Percentiles rank a stretch among this genome's conserved stretches.
Evolutionary conservation across 2,329 filamentous ascomycete genomes (phyloP).

Genomic region (Cyphellophora europaea): DNA sequence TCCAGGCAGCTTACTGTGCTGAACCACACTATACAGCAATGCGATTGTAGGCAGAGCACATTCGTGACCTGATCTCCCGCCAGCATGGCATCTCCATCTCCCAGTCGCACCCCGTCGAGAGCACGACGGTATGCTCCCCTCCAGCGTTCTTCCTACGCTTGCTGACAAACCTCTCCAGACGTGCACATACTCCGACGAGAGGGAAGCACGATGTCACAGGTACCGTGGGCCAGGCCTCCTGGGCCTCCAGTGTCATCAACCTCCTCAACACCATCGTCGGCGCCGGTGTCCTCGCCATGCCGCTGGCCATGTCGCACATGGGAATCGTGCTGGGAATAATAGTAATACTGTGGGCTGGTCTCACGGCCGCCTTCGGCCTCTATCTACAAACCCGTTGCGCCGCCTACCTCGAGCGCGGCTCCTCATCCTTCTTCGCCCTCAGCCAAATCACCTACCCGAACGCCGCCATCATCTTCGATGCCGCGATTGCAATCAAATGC

Average conservation of each 20-base stretch:
- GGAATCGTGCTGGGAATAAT: constrained; percentile 76
- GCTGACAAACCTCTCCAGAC: too few species aligned
- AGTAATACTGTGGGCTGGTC: constrained; percentile 83
- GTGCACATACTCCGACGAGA: too few species aligned
- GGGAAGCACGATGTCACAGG: constrained; percentile 60
- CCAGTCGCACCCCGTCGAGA: too few species aligned
- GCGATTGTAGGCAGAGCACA: too few species aligned
- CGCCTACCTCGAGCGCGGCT: constrained; percentile 81
- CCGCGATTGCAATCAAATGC: constrained; percentile 93
- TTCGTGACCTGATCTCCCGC: too few species aligned
- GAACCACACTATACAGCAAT: too few species aligned
- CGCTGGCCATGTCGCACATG: constrained; percentile 91
- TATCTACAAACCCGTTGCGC: constrained; percentile 93
- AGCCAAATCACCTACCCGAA: constrained; percentile 96
- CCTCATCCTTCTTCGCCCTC: constrained; percentile 88
- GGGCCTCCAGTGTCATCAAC: constrained; percentile 87
- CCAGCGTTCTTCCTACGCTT: too few species aligned
- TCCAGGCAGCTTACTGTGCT: too few species aligned
- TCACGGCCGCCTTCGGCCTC: constrained; percentile 82
- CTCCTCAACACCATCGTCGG: constrained; percentile 95
- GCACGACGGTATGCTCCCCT: too few species aligned
- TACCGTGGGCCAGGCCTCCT: constrained; percentile 66
- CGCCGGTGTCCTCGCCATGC: constrained; percentile 89
- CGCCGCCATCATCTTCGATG: constrained; percentile 88
- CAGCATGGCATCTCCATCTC: too few species aligned